phyloP scores from a whole-genome alignment of 2,329 filamentous ascomycete species.

The Pleurostoma richardsiae region DNA sequence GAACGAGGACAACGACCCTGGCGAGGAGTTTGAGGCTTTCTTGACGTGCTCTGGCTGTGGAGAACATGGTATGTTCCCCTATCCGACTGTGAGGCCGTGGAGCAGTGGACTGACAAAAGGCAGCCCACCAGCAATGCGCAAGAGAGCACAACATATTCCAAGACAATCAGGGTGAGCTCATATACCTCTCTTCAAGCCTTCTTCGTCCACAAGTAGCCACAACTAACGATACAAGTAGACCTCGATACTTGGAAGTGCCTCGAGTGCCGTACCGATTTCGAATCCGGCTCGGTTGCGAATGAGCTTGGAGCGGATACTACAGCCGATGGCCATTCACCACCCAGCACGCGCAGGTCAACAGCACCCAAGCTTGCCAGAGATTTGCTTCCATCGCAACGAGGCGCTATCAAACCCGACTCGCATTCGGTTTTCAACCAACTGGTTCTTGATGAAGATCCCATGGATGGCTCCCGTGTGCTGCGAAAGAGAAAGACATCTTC shows the following conservation, averaged over 20 bases:
- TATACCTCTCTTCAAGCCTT: no score
- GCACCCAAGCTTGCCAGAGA: constrained; percentile 66
- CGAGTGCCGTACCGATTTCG: constrained; percentile 30
- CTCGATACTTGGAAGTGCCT: constrained; percentile 45
- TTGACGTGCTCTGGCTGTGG: constrained; percentile 73
- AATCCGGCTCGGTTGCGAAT: constrained; percentile 11
- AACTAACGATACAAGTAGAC: constrained; percentile 18
- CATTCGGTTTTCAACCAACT: constrained; percentile 74
- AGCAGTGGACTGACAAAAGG: constrained; percentile 10
- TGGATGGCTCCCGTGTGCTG: constrained; percentile 72
- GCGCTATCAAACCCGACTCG: constrained; percentile 60
- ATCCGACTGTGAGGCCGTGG: background rate
- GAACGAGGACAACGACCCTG: constrained; percentile 77
- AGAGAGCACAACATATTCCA: constrained; percentile 61
- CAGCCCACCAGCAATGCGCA: constrained; percentile 90
- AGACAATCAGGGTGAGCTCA: constrained; percentile 56
- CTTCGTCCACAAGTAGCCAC: no score
- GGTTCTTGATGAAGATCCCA: constrained; percentile 65
- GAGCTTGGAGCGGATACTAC: constrained; percentile 21
- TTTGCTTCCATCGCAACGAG: constrained; percentile 63
- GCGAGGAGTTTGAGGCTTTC: constrained; percentile 75
- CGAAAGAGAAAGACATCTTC: constrained; percentile 83
- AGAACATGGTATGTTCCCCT: constrained; percentile 66
- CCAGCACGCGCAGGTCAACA: constrained; percentile 47
- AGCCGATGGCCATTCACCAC: constrained; percentile 24